A percentile compares a stretch with the other conserved stretches of the same genome.
phyloP scores from a whole-genome alignment of 768 basidiomycete species.

The Lentinula lateritia region DNA sequence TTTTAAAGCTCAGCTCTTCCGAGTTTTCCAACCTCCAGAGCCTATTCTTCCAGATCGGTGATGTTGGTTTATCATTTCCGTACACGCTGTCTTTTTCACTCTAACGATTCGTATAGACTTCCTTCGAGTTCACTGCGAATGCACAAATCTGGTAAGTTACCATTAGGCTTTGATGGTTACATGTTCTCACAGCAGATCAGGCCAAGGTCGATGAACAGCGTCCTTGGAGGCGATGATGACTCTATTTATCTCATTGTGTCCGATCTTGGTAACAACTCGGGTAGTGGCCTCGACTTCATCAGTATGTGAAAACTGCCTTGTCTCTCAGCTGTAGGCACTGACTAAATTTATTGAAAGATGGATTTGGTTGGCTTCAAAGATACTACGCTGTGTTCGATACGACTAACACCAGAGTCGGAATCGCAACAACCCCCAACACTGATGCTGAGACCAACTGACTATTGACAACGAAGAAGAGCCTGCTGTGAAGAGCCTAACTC shows the following conservation, averaged over 20 bases:
- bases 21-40: slow-evolving; percentile 46
- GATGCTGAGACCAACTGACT: slow-evolving; percentile 27
- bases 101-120: slow-evolving; percentile 23
- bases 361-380: slow-evolving; percentile 53
- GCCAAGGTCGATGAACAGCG: slow-evolving; percentile 53
- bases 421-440: slow-evolving; percentile 32
- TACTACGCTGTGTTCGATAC: slow-evolving; percentile 55
- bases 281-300: slow-evolving; percentile 62
- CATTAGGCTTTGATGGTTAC: background rate
- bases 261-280: slow-evolving; percentile 44
- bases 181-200: slow-evolving; percentile 31
- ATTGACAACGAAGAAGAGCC: background rate
- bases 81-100: background rate
- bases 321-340: background rate
- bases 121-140: slow-evolving; percentile 53
- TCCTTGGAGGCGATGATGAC: slow-evolving; percentile 45
- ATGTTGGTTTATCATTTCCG: slow-evolving; percentile 19
- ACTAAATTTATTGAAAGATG: slow-evolving; percentile 27
- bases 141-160: slow-evolving; percentile 34
- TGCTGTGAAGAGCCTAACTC: background rate
- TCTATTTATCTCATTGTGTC: slow-evolving; percentile 54
- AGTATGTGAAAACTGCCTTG: slow-evolving; percentile 22
- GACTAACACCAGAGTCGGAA: slow-evolving; percentile 30
- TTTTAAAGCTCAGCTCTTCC: slow-evolving; percentile 44
- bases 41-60: slow-evolving; percentile 48